phyloP scores from a whole-genome alignment of 2,329 filamentous ascomycete genomes.

The Monosporascus cannonballus region DNA sequence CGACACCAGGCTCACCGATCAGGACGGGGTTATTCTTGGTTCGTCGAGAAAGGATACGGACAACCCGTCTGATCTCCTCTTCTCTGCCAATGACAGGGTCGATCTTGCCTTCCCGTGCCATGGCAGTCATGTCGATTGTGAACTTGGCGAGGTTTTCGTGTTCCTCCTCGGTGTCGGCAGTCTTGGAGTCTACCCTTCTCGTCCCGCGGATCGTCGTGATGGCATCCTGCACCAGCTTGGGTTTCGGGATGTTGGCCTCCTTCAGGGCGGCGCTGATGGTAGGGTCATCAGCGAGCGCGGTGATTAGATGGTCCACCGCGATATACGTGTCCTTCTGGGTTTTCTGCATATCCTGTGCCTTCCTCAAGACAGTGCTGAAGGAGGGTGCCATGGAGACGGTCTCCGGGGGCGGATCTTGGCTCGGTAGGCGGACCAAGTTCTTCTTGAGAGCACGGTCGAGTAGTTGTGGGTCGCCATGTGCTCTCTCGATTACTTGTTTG shows the following conservation, averaged over 20 bases:
- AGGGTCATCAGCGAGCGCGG: slow-evolving; percentile 72
- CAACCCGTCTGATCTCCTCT: slow-evolving; percentile 87
- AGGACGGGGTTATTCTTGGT: slow-evolving; percentile 99
- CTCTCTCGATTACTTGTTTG: slow-evolving; percentile 88
- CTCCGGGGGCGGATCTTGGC: slow-evolving; percentile 91
- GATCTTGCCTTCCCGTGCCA: slow-evolving; percentile 96
- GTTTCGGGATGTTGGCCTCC: slow-evolving; percentile 85
- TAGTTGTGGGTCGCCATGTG: slow-evolving; percentile 84
- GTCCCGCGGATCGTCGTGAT: slow-evolving; percentile 88
- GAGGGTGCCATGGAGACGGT: slow-evolving; percentile 74
- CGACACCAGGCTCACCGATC: slow-evolving; percentile 96
- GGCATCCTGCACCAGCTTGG: slow-evolving; percentile 86
- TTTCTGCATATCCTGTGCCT: slow-evolving; percentile 85
- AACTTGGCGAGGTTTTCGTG: slow-evolving; percentile 97
- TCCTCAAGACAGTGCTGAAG: slow-evolving; percentile 75
- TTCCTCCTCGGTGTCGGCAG: slow-evolving; percentile 85
- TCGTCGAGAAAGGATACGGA: slow-evolving; percentile 84
- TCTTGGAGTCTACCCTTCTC: slow-evolving; percentile 90
- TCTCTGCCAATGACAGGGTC: slow-evolving; percentile 96
- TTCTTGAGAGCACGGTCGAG: slow-evolving; percentile 91
- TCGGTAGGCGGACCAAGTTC: slow-evolving; percentile 80
- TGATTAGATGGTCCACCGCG: slow-evolving; percentile 90
- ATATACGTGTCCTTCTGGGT: slow-evolving; percentile 97
- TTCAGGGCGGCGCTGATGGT: slow-evolving; percentile 67
- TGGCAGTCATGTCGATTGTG: slow-evolving; percentile 95